Percentiles rank a stretch among this genome's conserved stretches.
These are phyloP conservation scores for Raffaelea deltoideospora DNA, from an alignment of 2,329 filamentous ascomycete species.

Conservation along the genomic window DNA sequence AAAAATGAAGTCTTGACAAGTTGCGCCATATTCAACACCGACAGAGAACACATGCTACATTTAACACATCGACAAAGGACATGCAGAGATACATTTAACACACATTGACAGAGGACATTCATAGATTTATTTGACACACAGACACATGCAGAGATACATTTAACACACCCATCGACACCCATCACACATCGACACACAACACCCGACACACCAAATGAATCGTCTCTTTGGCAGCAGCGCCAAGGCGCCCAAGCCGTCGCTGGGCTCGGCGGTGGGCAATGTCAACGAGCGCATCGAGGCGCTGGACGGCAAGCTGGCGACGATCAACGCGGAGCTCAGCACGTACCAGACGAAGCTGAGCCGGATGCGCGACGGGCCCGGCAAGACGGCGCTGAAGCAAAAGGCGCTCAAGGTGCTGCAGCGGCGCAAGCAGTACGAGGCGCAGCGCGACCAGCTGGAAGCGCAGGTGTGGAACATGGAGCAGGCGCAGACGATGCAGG, in stretches of 20 bases:
- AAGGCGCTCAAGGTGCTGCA: constrained; percentile 91
- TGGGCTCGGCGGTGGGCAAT: constrained; percentile 68
- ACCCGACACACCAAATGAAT: constrained; percentile 54
- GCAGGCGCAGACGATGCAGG: constrained; percentile 94
- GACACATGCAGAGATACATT: no score
- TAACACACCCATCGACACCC: neutral
- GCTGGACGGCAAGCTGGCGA: constrained; percentile 88
- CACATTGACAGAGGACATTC: no score
- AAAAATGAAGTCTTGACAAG: no score
- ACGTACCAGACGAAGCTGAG: constrained; percentile 76
- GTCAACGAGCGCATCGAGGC: constrained; percentile 72
- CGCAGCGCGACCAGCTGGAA: constrained; percentile 84
- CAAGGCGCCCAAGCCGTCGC: constrained; percentile 77
- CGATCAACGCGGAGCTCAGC: constrained; percentile 77
- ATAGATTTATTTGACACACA: no score
- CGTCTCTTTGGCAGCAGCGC: constrained; percentile 72
- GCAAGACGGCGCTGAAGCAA: constrained; percentile 81
- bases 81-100: no score
- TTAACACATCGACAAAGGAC: no score
- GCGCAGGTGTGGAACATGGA: constrained; percentile 98
- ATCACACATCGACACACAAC: neutral
- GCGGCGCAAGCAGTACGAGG: constrained; percentile 86
- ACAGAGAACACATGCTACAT: no score
- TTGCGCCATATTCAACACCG: no score
- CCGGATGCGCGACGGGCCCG: constrained; percentile 91